Evolutionary conservation across 495 filamentous ascomycete genomes (phyloP).

Genomic region (Penicillium cataractarum): DNA sequence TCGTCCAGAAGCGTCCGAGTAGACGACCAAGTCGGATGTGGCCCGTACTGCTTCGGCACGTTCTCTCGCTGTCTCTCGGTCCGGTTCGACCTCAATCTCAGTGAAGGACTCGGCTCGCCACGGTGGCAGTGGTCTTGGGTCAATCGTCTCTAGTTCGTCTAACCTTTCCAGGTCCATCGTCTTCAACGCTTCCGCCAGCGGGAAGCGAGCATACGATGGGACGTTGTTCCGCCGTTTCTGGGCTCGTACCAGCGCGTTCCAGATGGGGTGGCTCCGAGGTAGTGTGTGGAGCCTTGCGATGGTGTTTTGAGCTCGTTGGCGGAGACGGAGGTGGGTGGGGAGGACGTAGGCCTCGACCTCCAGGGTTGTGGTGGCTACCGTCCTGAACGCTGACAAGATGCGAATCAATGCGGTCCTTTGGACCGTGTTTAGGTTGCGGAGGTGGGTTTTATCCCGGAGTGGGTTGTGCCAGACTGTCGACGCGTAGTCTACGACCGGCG

Average conservation of each 20-base stretch:
- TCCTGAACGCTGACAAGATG: neutral
- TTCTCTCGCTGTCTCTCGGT: slow-evolving; percentile 27
- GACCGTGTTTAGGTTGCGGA: slow-evolving; percentile 11
- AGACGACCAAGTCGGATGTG: slow-evolving; percentile 13
- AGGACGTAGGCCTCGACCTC: neutral
- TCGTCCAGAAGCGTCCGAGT: slow-evolving; percentile 21
- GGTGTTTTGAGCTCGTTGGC: neutral
- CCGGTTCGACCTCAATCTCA: slow-evolving; percentile 26
- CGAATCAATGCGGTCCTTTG: slow-evolving; percentile 8
- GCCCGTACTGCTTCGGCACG: slow-evolving; percentile 14
- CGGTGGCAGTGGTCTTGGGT: neutral
- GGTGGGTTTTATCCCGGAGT: slow-evolving; percentile 11
- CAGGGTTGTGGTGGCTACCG: neutral
- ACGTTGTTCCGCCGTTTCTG: slow-evolving; percentile 10
- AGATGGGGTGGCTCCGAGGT: neutral
- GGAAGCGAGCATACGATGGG: slow-evolving; percentile 12
- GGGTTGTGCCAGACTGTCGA: slow-evolving; percentile 16
- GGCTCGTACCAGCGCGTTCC: neutral
- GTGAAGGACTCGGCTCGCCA: slow-evolving; percentile 27
- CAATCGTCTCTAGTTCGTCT: slow-evolving; percentile 23
- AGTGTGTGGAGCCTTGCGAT: slow-evolving; percentile 1
- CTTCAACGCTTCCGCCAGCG: slow-evolving; percentile 19
- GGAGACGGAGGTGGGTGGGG: neutral
- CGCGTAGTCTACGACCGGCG: slow-evolving; percentile 10
- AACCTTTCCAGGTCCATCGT: slow-evolving; percentile 19